These are phyloP conservation scores for Gnomoniopsis sp. DNA, from an alignment of 2,329 filamentous ascomycete genomes.

Conservation along the genomic window DNA sequence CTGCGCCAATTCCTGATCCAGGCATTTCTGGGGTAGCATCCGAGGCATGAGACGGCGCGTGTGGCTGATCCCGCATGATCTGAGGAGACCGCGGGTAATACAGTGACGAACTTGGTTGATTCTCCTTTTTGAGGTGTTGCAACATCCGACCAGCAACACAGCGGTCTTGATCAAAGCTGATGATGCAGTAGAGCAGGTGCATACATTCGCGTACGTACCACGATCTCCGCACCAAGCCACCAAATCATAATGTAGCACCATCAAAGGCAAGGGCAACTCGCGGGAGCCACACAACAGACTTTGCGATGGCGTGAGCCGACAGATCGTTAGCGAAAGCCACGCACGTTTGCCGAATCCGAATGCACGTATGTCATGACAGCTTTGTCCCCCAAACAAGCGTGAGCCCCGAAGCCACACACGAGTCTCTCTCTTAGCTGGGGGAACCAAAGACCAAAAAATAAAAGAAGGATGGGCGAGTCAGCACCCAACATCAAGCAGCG, in stretches of 20 bases:
- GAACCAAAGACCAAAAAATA: too few relatives aligned
- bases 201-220: neutral
- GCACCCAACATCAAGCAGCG: conserved; percentile 5
- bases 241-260: neutral
- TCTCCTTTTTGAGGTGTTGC: too few relatives aligned
- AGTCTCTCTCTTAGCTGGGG: neutral
- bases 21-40: conserved; percentile 11
- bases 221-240: too few relatives aligned
- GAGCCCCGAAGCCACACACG: conserved; percentile 13
- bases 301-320: neutral
- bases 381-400: conserved; percentile 2
- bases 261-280: neutral
- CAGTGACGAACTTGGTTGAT: neutral
- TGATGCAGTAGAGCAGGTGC: neutral
- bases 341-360: neutral
- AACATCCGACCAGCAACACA: too few relatives aligned
- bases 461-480: too few relatives aligned
- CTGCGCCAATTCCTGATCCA: conserved; percentile 6
- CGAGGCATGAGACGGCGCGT: conserved; percentile 7
- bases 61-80: conserved; percentile 16
- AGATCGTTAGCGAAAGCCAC: neutral
- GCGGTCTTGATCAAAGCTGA: neutral
- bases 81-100: conserved; percentile 7
- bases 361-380: neutral
- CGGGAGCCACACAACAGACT: neutral